Base-by-base conservation (phyloP, 2,329 filamentous ascomycete genomes). In the Phialocephala subalpina region DNA sequence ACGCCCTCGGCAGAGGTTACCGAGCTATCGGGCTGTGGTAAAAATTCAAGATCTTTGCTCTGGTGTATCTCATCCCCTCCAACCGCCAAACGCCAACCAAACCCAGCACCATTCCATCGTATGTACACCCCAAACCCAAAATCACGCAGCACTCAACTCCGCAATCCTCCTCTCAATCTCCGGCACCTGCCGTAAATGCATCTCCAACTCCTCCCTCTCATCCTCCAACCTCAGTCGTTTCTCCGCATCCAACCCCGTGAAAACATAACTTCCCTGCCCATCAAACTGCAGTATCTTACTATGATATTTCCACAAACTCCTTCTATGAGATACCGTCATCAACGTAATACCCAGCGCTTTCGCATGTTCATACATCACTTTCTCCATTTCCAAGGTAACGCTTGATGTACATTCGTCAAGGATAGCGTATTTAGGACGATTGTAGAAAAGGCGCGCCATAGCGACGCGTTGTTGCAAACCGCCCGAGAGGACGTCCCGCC, bases 231-330 rank as follows among this genome's bases (percentile, higher is more conserved):
- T 86, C 78, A 98, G 79, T 67, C 96, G 85, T 77, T 86, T 89
- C 73, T 97, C 95, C 20, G 95, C 95, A 78, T 99, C 96, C 58
- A 99, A 82, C 64, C 87, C 87, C 0, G 94, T 97, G 75, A 99
- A 99, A 40, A 97, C 88, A 74, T 92, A 97, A 59, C 93, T 85
- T 0, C 96, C 96, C 79, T 97, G 93, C 0, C 96, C 96, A 78
- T 98, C 95, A 77, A 99, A 99, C 79, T 99, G 96, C 76, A 99
- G 79, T 67, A 99, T 98, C 79, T 91, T 91, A 72, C 89, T 91
- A 78, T 99, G 96, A 78, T 99, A 98, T 79, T 96, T 94, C 96
- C 96, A 99, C 73, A 99, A 80, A 80, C 93, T 97, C 68, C 94
- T 84, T 9, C 96, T 84, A 78, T 99, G 96, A 70, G 90, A 94